Evolutionary conservation across 1,284 basidiomycete species (phyloP), one percentile per base, ranked within the genome.

Genomic region (Ustilago xerochloae): DNA sequence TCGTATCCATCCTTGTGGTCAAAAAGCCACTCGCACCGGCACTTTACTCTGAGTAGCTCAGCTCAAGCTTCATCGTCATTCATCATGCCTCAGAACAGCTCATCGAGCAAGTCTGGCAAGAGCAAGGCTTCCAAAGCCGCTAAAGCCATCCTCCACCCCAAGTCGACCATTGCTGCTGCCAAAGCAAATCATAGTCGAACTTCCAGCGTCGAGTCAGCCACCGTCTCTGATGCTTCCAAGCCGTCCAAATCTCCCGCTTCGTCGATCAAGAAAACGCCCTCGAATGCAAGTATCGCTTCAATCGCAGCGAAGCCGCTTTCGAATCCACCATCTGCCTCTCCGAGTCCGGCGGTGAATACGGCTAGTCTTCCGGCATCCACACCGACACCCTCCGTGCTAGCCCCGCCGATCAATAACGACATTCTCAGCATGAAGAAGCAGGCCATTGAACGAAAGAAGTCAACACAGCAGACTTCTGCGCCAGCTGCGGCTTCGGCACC

Each of bases 121-220:
- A 43, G 51, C 28, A 69, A 69, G 35, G 56, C 66, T 45, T 58
- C 66, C n/a, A 69, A 69, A 39, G 60, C 56, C 22, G 66, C 66
- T 33, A 69, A 69, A 33, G 66, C 66, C n/a, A 63, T 69, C 35
- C 39, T 69, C 20, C 66, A 69, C 56, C 60, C 66, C 41, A 69
- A 63, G 24, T 55, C 60, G 20, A 63, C 66, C 2, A 47, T 69
- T 15, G 66, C 66, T 43, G 56, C 66, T 20, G 66, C 38, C 22
- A 63, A 52, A 22, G 32, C 66, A 5, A 59, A 38, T n/a, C 55
- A 59, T 30, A 55, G 47, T 30, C 50, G 45, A 6, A 30, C 28
- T 7, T 41, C 55, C 39, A 59, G 41, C 43, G 18, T 38, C 18
- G 56, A 60, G n/a, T 45, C 65, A 5, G n/a, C 55, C 1, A 26